These are phyloP conservation scores for Fusarium hainanense DNA, from an alignment of 2,329 filamentous ascomycete genomes.

Conservation along the genomic window DNA sequence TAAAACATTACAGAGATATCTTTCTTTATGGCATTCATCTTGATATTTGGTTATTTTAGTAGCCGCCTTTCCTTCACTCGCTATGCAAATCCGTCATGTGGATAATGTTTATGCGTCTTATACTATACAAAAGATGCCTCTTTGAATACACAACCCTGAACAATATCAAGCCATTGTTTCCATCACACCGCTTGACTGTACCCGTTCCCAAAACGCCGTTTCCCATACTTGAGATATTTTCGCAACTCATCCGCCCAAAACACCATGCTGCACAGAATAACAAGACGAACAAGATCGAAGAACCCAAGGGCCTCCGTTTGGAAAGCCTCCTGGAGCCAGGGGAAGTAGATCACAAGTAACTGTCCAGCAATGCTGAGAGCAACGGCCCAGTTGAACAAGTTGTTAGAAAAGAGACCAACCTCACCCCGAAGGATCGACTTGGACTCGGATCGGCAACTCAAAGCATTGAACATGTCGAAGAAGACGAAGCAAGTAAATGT, in stretches of 20 bases:
- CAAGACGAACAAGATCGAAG: constrained; percentile 77
- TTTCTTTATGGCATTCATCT: neutral
- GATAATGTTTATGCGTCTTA: constrained; percentile 23
- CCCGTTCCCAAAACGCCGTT: constrained; percentile 65
- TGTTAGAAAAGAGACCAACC: constrained; percentile 83
- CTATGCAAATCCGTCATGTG: constrained; percentile 29
- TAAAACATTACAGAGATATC: neutral
- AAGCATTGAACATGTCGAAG: constrained; percentile 99
- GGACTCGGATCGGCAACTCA: constrained; percentile 89
- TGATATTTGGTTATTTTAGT: neutral
- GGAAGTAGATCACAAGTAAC: constrained; percentile 91
- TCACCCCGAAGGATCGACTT: constrained; percentile 92
- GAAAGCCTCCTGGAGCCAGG: constrained; percentile 92
- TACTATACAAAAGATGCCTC: constrained; percentile 21
- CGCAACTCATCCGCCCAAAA: constrained; percentile 95
- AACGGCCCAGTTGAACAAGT: constrained; percentile 97
- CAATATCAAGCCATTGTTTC: constrained; percentile 7
- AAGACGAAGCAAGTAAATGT: constrained; percentile 99
- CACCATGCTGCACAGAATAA: constrained; percentile 84
- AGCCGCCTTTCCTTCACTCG: neutral
- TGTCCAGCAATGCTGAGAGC: constrained; percentile 86
- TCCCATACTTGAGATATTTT: constrained; percentile 78
- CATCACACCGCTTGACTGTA: constrained; percentile 75
- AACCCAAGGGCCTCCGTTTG: constrained; percentile 89
- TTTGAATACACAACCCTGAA: neutral